Conservation (phyloP, 768 basidiomycete genomes). For the Brasilioporus rufonigricans region DNA sequence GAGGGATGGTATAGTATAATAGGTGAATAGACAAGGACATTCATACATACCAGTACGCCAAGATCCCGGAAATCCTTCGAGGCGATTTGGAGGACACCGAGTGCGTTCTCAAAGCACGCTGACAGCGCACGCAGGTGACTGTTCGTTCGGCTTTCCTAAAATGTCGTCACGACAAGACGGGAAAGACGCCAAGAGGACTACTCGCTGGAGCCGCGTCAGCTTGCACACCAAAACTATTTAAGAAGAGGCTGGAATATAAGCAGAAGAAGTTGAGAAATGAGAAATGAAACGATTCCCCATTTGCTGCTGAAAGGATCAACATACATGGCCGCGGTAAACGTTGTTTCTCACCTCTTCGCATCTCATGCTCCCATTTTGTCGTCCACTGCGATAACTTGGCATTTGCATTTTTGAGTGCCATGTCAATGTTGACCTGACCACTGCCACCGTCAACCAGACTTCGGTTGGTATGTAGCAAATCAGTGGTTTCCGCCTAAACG, state of each 20-base stretch:
- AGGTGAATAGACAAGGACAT: conserved; percentile 32
- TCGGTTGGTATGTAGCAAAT: conserved; percentile 60
- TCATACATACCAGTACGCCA: conserved; percentile 62
- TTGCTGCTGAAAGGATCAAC: conserved; percentile 41
- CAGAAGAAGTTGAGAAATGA: conserved; percentile 76
- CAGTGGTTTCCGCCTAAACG: conserved; percentile 72
- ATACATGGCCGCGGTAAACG: background rate
- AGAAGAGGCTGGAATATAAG: conserved; percentile 73
- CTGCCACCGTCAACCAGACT: conserved; percentile 41
- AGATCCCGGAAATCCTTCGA: conserved; percentile 71
- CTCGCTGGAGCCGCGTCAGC: conserved; percentile 56
- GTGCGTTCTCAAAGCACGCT: conserved; percentile 71
- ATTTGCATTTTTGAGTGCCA: conserved; percentile 70
- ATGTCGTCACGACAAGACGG: background rate
- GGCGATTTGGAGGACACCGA: conserved; percentile 67
- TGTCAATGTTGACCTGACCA: conserved; percentile 71
- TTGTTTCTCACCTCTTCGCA: conserved; percentile 56
- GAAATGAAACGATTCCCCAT: conserved; percentile 72
- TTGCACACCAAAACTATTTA: conserved; percentile 83
- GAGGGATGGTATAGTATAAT: background rate
- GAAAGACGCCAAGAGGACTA: conserved; percentile 12
- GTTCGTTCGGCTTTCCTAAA: conserved; percentile 52
- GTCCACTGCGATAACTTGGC: conserved; percentile 70
- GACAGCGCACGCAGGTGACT: conserved; percentile 69
- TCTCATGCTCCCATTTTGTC: conserved; percentile 68